Conservation (phyloP, 768 basidiomycete species). For the Clitopilus hobsonii region DNA sequence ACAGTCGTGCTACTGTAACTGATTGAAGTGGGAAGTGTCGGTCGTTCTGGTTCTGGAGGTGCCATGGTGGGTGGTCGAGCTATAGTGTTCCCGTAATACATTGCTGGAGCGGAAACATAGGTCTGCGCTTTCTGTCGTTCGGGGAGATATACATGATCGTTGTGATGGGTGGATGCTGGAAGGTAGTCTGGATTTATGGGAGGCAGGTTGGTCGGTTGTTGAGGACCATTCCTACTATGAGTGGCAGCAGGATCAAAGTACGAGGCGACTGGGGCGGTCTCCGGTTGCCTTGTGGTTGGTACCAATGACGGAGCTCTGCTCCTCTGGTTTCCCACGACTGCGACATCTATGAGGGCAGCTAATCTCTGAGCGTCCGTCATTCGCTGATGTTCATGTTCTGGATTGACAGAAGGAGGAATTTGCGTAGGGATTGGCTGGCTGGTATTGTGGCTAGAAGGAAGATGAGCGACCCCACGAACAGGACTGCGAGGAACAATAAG, state of each 20-base stretch:
- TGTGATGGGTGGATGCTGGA: background rate
- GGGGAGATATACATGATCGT: background rate
- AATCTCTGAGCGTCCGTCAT: background rate
- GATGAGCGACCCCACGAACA: background rate
- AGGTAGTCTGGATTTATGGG: background rate
- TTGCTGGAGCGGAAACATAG: background rate
- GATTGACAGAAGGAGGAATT: background rate
- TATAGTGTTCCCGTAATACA: background rate
- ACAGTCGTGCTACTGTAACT: background rate
- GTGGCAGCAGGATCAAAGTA: background rate
- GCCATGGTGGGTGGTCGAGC: background rate
- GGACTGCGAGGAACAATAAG: background rate
- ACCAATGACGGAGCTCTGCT: background rate
- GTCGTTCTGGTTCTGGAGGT: background rate
- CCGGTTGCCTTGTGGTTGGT: background rate
- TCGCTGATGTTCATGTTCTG: background rate
- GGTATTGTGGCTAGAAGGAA: background rate
- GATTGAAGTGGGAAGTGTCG: background rate
- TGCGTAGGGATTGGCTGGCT: background rate
- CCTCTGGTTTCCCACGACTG: too few species aligned
- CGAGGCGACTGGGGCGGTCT: background rate
- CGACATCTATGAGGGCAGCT: background rate
- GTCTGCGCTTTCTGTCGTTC: background rate
- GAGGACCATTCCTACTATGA: background rate
- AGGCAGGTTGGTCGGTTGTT: background rate